Base-by-base conservation (phyloP, 148 eudicot genomes). In the Cornus controversa region DNA sequence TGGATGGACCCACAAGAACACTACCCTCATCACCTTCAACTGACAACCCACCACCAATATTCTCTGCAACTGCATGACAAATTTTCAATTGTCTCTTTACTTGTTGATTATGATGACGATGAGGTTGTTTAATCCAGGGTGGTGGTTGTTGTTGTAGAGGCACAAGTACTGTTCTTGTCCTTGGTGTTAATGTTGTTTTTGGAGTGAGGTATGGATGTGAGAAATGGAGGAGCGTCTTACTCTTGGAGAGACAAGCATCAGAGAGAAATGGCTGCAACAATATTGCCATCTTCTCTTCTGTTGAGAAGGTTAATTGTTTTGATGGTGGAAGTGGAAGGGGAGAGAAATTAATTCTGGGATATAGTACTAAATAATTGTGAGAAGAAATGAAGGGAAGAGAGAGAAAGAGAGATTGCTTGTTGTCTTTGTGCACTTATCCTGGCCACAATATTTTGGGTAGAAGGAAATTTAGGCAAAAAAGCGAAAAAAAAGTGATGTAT, bases 1-100 rank as follows among this genome's bases (percentile, higher is more conserved):
- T 40, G 10, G 22, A 54, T n/a, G 83, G 71, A 65, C 76, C 79
- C 76, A 85, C 89, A n/a, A 90, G 62, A 27, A 73, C 75, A 75
- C 58, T 66, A 15, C 66, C 77, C 26, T 73, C 81, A 20, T 26
- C 78, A 5, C 15, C 75, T 2, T 34, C 75, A 0, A 76, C 69
- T 0, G 76, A 68, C 13, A 74, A 24, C 18, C 75, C 69, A 36
- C 36, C 80, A 10, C 75, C 60, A 22, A 66, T 36, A 29, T 22
- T 66, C 69, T 81, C 73, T 6, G 74, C 81, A 10, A 72, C 74
- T 29, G 80, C 73, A 63, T 20, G 23, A 22, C 50, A 34, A 22
- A 60, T 27, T 9, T 40, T 40, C 58, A 66, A 42, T 53, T 63
- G 36, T 23, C 24, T 36, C 66, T 6, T 75, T 31, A 6, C 37